phyloP scores from a whole-genome alignment of 805 yeast genomes.

The Sungouiozyma ichnusensis region DNA sequence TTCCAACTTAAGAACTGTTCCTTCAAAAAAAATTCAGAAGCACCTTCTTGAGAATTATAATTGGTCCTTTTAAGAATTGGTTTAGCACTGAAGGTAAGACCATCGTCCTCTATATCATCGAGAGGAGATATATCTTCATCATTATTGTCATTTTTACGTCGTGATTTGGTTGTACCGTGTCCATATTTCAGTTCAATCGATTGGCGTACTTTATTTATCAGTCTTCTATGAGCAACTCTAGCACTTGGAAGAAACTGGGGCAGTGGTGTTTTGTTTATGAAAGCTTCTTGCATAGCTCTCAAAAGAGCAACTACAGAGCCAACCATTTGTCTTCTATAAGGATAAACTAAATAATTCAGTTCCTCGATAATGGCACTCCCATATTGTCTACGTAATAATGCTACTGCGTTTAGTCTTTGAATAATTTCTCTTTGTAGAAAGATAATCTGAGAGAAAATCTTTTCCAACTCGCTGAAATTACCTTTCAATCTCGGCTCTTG shows the following conservation, averaged over 20 bases:
- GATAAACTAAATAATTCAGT: conserved; percentile 30
- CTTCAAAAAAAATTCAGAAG: conserved; percentile 25
- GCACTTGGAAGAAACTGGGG: conserved; percentile 44
- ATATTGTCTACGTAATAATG: conserved; percentile 32
- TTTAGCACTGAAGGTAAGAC: not conserved
- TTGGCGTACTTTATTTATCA: conserved; percentile 35
- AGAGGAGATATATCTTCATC: not conserved
- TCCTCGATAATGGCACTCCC: conserved; percentile 41
- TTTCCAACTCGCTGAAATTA: conserved; percentile 30
- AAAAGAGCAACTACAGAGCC: conserved; percentile 32
- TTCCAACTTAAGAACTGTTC: conserved; percentile 41
- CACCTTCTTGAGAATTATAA: conserved; percentile 3
- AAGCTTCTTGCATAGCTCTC: conserved; percentile 36
- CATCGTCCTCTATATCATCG: conserved; percentile 5
- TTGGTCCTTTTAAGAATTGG: not conserved
- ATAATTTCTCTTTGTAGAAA: conserved; percentile 36
- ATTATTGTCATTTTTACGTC: not conserved
- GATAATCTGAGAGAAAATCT: conserved; percentile 35
- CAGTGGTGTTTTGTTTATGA: conserved; percentile 35
- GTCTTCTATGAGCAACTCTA: conserved; percentile 36
- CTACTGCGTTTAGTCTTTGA: conserved; percentile 39
- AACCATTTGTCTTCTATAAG: conserved; percentile 36
- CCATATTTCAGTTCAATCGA: conserved; percentile 25
- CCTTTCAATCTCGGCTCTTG: conserved; percentile 43
- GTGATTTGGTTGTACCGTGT: not conserved